Base-by-base conservation (phyloP, 208 protist genomes). In the Tritrichomonas musculus region DNA sequence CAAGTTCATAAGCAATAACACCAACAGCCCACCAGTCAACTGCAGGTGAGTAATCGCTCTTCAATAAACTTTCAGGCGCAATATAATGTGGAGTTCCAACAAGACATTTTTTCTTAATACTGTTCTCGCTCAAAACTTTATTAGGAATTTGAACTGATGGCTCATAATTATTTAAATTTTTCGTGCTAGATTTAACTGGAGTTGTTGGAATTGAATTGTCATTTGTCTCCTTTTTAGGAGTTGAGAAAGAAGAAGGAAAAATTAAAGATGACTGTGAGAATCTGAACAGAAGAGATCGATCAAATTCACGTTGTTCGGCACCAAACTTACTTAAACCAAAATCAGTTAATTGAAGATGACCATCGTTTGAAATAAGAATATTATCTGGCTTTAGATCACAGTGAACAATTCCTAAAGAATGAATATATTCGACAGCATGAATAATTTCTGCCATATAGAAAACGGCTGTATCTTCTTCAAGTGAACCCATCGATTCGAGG, bases 11-110 rank as follows among this genome's bases (percentile, higher is more conserved):
- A 30, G 96, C 53, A 3, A 96, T 84, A 92, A 94, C 95, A 27
- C 95, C 95, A 3, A 96, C 64, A 22, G 95, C 94, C 95, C 95
- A 96, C 30, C 96, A 77, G 82, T 96, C 96, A 50, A 65, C 93
- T 84, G 96, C 96, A 33, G 9, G 36, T 65, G 95, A 94, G 88
- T 96, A 96, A 0, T 94, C 94, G 14, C 64, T n/a, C 14, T 94
- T 94, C 36, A 80, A 72, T 55, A 93, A 95, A n/a, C 96, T 95
- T 92, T 97, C 96, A 20, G 96, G 96, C 8, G 96, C 94, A 41
- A 96, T 95, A 69, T 96, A 97, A 73, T 96, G 95, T 3, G 96
- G 96, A 20, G 96, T 96, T 25, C 96, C 96, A 50, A 97, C 93
- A 27, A 88, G 14, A 9, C 73, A 0, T 60, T 47, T 88, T 20